Percentiles rank a stretch among this genome's conserved stretches.
Evolutionary conservation across 2,329 filamentous ascomycete species (phyloP).

Genomic region (Ascochyta koolunga): DNA sequence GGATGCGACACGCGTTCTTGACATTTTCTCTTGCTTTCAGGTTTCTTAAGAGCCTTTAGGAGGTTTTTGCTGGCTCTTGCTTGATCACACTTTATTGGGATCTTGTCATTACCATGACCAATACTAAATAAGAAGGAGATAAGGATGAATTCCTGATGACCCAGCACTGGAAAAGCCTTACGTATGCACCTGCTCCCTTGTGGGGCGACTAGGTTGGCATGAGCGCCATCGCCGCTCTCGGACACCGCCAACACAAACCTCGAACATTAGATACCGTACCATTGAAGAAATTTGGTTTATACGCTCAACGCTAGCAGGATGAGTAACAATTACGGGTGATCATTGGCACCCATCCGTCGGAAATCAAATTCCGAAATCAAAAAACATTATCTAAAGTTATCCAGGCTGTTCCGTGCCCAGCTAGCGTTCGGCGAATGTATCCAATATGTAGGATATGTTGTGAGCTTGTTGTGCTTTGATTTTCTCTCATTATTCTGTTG

Average conservation of each 20-base stretch:
- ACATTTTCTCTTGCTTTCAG: neutral
- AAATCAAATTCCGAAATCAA: no score
- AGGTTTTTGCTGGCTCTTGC: neutral
- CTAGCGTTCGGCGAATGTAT: no score
- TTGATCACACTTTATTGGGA: neutral
- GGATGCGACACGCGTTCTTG: slow-evolving; percentile 1
- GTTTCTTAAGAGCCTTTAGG: neutral
- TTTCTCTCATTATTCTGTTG: neutral
- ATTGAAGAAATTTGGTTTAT: no score
- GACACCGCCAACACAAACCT: neutral
- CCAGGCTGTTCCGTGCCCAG: no score
- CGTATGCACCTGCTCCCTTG: slow-evolving; percentile 12
- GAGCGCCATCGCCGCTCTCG: slow-evolving; percentile 6
- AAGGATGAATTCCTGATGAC: neutral
- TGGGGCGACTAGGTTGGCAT: neutral
- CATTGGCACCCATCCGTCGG: no score
- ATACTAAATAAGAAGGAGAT: neutral
- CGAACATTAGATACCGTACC: no score
- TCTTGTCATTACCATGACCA: slow-evolving; percentile 13
- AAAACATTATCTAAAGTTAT: no score
- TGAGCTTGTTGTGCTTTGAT: neutral
- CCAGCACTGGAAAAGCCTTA: neutral
- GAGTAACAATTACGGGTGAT: no score
- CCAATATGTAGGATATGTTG: no score
- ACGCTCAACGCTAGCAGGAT: no score